These are phyloP conservation scores for Cryptosporidium sp. DNA, from an alignment of 169 alveolate species.

Conservation along the genomic window DNA sequence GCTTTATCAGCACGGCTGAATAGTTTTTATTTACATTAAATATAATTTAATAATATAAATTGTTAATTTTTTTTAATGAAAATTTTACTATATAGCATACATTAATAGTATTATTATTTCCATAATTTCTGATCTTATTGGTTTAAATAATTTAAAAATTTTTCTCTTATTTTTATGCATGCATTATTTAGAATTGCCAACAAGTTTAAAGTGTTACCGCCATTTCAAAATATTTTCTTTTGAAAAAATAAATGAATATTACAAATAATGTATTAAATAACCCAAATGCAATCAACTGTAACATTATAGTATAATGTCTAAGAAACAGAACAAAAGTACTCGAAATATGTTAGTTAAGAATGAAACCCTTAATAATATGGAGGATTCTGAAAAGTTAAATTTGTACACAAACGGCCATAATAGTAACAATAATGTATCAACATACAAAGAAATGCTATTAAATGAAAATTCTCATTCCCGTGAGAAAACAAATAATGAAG, in stretches of 20 bases:
- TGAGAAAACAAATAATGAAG: background rate
- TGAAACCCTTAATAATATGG: background rate
- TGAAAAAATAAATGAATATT: too few relatives aligned
- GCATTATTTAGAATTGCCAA: background rate
- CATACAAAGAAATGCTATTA: background rate
- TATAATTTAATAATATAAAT: background rate
- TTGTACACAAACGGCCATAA: background rate
- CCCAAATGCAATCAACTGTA: background rate
- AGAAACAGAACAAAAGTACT: background rate
- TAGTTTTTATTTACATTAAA: background rate
- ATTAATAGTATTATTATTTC: background rate
- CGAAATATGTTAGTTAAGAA: background rate
- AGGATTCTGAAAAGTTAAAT: background rate
- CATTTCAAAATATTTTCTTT: background rate
- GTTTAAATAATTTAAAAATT: background rate
- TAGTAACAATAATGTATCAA: background rate
- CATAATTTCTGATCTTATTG: background rate
- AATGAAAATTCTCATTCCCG: background rate
- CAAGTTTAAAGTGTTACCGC: background rate
- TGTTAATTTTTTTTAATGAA: background rate
- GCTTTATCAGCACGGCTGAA: conserved; percentile 62
- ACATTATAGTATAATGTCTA: background rate
- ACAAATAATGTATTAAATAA: background rate
- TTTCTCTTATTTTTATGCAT: background rate
- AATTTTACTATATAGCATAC: background rate